A percentile compares a stretch with the other conserved stretches of the same genome.
These are phyloP conservation scores for Aspergillus hortae DNA, from an alignment of 2,329 filamentous ascomycete species.

Conservation along the genomic window DNA sequence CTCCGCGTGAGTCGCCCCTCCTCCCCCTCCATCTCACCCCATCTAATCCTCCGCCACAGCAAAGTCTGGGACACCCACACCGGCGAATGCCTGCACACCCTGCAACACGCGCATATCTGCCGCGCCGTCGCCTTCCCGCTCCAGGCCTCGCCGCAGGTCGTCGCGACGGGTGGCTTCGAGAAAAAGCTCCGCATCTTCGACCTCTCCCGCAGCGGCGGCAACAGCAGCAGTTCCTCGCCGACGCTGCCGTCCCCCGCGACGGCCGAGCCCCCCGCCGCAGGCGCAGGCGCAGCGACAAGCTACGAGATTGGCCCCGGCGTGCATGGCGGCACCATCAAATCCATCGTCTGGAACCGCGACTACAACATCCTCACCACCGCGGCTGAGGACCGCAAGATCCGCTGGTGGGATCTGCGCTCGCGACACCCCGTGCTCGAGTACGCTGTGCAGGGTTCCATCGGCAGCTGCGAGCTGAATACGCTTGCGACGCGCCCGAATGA, in stretches of 20 bases:
- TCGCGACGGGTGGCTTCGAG: conserved; percentile 92
- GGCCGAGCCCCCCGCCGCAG: conserved; percentile 37
- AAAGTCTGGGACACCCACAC: conserved; percentile 98
- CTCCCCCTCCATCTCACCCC: conserved; percentile 1
- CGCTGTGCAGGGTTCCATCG: conserved; percentile 77
- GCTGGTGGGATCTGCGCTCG: conserved; percentile 88
- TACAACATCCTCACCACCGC: conserved; percentile 88
- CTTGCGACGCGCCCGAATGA: conserved; percentile 59
- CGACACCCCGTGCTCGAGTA: conserved; percentile 72
- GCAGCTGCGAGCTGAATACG: conserved; percentile 83
- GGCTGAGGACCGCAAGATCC: conserved; percentile 81
- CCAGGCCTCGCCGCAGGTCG: conserved; percentile 69
- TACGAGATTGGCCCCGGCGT: conserved; percentile 85
- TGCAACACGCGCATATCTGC: conserved; percentile 93
- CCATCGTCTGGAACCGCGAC: conserved; percentile 89
- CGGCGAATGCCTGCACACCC: conserved; percentile 79
- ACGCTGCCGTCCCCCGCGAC: conserved; percentile 35
- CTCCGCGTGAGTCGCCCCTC: conserved; percentile 64
- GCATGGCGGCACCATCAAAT: conserved; percentile 88
- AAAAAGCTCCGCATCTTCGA: conserved; percentile 97
- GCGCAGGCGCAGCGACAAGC: conserved; percentile 55
- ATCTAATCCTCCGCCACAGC: conserved; percentile 44
- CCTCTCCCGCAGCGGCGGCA: conserved; percentile 56
- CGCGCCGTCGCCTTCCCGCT: conserved; percentile 87
- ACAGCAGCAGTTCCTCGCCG: conserved; percentile 36